phyloP scores from a whole-genome alignment of 352 stramenopile species.

The Hyaloperonospora arabidopsidis region DNA sequence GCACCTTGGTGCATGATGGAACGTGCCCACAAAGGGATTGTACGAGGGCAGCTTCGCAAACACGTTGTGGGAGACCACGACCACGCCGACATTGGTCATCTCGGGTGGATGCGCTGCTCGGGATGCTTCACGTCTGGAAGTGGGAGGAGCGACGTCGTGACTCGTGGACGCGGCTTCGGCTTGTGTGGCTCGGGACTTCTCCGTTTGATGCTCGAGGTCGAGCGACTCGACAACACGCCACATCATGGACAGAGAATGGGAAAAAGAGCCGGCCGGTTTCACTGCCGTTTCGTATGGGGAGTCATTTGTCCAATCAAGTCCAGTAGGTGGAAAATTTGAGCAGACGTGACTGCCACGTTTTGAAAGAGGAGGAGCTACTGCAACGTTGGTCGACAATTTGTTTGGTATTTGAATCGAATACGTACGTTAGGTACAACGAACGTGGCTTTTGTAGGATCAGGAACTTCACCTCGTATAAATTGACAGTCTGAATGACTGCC shows the following conservation, averaged over 20 bases:
- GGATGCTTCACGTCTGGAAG: constrained; percentile 11
- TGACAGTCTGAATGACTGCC: too few relatives aligned
- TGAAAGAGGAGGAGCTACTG: too few relatives aligned
- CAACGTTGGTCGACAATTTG: too few relatives aligned
- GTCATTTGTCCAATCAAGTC: constrained; percentile 12
- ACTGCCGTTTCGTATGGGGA: constrained; percentile 15
- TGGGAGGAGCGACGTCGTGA: constrained; percentile 6
- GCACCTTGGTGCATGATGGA: constrained; percentile 84
- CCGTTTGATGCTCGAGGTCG: constrained; percentile 27
- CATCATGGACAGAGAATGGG: constrained; percentile 15
- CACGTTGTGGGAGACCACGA: constrained; percentile 55
- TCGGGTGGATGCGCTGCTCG: constrained; percentile 5
- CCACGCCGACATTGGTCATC: constrained; percentile 36
- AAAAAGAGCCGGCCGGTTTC: constrained; percentile 22
- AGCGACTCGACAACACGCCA: constrained; percentile 31
- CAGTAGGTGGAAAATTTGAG: constrained; percentile 2
- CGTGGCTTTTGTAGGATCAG: too few relatives aligned
- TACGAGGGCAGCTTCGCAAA: constrained; percentile 80
- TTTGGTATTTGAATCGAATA: too few relatives aligned
- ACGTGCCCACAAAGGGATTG: constrained; percentile 86
- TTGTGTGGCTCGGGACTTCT: constrained; percentile 21
- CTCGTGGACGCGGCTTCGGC: constrained; percentile 14
- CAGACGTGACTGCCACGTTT: neutral
- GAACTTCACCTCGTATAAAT: too few relatives aligned
- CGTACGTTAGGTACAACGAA: too few relatives aligned